Evolutionary conservation across 148 eudicot genomes (phyloP).

Genomic region (Cornus controversa): DNA sequence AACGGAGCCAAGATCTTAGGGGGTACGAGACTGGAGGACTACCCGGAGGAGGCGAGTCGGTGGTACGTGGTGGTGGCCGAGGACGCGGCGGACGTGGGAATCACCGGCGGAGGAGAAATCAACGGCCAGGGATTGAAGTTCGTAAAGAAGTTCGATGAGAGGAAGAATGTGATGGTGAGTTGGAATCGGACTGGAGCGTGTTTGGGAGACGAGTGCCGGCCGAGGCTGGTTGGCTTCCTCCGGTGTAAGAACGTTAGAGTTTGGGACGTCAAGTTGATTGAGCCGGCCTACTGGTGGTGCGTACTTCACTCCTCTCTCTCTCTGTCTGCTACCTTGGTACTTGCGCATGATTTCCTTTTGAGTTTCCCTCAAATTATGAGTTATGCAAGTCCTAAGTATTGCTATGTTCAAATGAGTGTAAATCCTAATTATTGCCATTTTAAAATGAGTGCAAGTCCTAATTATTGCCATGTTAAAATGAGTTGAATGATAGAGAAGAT

Average conservation of each 20-base stretch:
- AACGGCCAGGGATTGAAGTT: constrained; percentile 84
- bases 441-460: too few species aligned
- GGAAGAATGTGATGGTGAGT: constrained; percentile 98
- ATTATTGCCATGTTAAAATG: too few species aligned
- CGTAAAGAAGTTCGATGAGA: constrained; percentile 68
- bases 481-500: too few species aligned
- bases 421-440: too few species aligned
- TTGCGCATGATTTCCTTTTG: background rate
- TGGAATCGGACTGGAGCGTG: constrained; percentile 87
- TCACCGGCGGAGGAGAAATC: constrained; percentile 87
- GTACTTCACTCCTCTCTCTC: constrained; percentile 18
- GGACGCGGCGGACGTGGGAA: constrained; percentile 73
- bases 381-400: too few species aligned
- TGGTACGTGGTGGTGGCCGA: constrained; percentile 96
- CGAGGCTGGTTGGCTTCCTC: constrained; percentile 79
- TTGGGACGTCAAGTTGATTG: constrained; percentile 44
- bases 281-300: constrained; percentile 97
- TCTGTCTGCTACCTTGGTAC: background rate
- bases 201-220: constrained; percentile 85
- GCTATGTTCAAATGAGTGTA: too few species aligned
- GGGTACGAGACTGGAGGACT: constrained; percentile 64
- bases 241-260: constrained; percentile 57
- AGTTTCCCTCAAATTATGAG: too few species aligned
- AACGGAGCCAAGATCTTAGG: constrained; percentile 59
- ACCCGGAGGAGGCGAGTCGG: constrained; percentile 40